Evolutionary conservation across 1,139 yeast species (phyloP), one percentile per base, ranked within the genome.

Genomic region (Kodamaea anthophila): DNA sequence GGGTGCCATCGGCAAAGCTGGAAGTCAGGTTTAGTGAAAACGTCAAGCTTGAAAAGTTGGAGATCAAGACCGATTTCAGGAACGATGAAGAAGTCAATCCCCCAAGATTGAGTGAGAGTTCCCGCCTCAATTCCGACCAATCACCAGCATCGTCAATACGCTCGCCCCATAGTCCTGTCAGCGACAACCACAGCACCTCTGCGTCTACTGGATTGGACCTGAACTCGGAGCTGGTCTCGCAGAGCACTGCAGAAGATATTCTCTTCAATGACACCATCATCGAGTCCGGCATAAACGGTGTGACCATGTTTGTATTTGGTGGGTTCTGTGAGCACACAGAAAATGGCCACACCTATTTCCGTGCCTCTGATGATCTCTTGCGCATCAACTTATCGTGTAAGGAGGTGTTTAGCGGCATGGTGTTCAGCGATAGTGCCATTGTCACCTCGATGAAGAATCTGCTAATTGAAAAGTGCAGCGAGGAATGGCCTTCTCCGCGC

Each of bases 301-400:
- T 55, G 4, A 45, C 58, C 7, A 51, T 66, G 0, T 65, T 57
- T 37, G 44, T 63, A 5, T 66, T 63, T 46, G 73, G 72, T 3
- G 73, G 73, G 3, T 66, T 66, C 36, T 34, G 37, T 9, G 32
- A 44, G n/a, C 34, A 36, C 1, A 42, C 42, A 15, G 37, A 37
- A 2, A 34, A 38, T 9, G 57, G 53, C 1, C 34, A 37, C 13
- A 42, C 43, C 11, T 27, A 24, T 3, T 65, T 64, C 36, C 40
- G 37, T 10, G 66, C 72, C 1, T 44, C 60, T 1, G 49, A 58
- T 36, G 68, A 62, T 15, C 43, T 66, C 8, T 42, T 65, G 23
- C 55, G 60, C 36, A 59, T 66, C 26, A 70, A 60, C 28, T 41
- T 65, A 16, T 46, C 51, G 5, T 31, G 46, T 9, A 36, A 33